Base-by-base conservation (phyloP, 2,329 filamentous ascomycete genomes). In the Trichoderma atrobrunneum region DNA sequence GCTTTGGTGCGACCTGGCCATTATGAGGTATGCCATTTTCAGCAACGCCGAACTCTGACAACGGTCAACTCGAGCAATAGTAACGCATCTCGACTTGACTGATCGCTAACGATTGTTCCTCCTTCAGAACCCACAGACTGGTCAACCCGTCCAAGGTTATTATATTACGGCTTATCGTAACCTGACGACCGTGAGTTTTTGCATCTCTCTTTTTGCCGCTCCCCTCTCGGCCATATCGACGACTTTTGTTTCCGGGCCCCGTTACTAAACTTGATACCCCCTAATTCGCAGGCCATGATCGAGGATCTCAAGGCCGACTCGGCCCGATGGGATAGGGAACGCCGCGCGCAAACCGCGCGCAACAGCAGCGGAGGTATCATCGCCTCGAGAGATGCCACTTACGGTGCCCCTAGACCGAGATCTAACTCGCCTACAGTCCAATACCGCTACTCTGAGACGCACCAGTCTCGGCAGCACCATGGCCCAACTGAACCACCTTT, bases 151-250 rank as follows among this genome's bases (percentile, higher is more conserved):
- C 74, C 87, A 89, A 78, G 92, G 92, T 76, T 94, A 92, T 83
- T 93, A 89, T 81, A 93, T 94, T 80, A 93, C 90, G 63, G 92
- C 91, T 74, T 94, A 94, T 82, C 88, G 92, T 74, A 93, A 93
- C 79, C 83, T 94, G 78, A 94, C 92, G 76, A 90, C 91, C 78
- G 92, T 94, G 87, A 84, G 90, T 84, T 84, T 32, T 32, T 8
- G 21, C 18, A 64, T 36, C 59, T 64, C 12, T 26, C 26, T 39
- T 7, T 4, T 30, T 18, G 30, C 51, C 51, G 48, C 36, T 51
- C 28, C 26, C 51, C 21, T 64, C n/a, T 24, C 59, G 24, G 26
- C 56, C 67, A 32, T 68, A 18, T 28, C 36, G 24, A n/a, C 43
- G 70, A 61, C 36, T 11, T 2, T 28, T 36, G 30, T 48, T 43